Evolutionary conservation across 768 basidiomycete species (phyloP).

Genomic region (Hysterangium stoloniferum): DNA sequence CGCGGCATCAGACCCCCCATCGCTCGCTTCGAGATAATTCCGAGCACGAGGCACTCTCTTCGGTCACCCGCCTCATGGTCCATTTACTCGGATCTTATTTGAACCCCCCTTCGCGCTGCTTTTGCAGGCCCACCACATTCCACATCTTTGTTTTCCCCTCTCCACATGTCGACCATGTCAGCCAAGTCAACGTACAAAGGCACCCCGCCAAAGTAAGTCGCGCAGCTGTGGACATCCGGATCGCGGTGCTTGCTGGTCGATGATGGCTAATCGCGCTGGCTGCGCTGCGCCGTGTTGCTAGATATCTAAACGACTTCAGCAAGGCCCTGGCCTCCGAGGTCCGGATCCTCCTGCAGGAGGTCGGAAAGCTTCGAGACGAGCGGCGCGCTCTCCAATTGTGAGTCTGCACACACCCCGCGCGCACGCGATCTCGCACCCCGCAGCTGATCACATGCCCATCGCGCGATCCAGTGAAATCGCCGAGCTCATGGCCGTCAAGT

Average conservation of each 20-base stretch:
- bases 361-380: constrained; percentile 54
- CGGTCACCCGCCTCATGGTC: background rate
- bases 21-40: background rate
- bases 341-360: constrained; percentile 52
- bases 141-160: background rate
- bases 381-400: constrained; percentile 50
- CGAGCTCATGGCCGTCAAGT: constrained; percentile 16
- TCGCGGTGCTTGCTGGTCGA: too few species aligned
- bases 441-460: background rate
- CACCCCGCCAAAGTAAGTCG: constrained; percentile 9
- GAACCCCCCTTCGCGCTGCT: background rate
- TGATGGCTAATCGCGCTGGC: background rate
- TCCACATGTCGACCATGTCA: constrained; percentile 1
- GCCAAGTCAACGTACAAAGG: constrained; percentile 12
- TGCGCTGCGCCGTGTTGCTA: constrained; percentile 13
- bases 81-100: constrained; percentile 5
- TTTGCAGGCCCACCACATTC: background rate
- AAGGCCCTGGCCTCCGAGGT: constrained; percentile 55
- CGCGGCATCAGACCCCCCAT: background rate
- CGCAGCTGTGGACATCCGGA: background rate
- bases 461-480: constrained; percentile 14
- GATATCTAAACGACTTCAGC: constrained; percentile 54
- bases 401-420: background rate
- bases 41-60: constrained; percentile 8
- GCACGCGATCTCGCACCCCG: background rate